Base-by-base conservation (phyloP, 352 stramenopile species). In the Globisporangium paroecandrum region DNA sequence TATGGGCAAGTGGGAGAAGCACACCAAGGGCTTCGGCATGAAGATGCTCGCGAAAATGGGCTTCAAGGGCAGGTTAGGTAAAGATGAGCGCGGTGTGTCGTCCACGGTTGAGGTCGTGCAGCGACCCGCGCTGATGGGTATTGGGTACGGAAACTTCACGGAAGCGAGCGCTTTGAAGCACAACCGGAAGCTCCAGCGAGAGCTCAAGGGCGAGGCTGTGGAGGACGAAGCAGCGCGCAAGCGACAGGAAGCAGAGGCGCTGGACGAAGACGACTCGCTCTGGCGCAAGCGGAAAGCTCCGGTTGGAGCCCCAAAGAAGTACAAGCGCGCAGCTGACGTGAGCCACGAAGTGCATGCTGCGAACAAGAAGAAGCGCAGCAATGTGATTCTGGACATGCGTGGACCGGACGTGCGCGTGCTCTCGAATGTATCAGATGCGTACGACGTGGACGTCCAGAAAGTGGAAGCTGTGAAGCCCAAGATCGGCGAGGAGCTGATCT, bases 11-110 rank as follows among this genome's bases (percentile, higher is more conserved):
- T 99, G 96, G 96, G 89, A 98, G 81, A 98, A 98, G 75, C 96
- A 99, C 78, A 98, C 95, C 18, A 98, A 97, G 68, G 96, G 95
- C 27, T 98, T 99, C 68, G 96, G 95, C 12, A 89, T 94, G 65
- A 98, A 98, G 76, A 91, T 99, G 76, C 76, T 99, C 59, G 73
- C 89, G 27, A 99, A 98, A 76, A 98, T 99, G 94, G 96, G 96
- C 51, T 99, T 98, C 70, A 91, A 80, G 20, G 95, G 95, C 15
- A 93, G 95, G 22, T 74, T 99, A 27, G 95, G 95, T 29, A 97
- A 97, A 69, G 87, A 97, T 51, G 90, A 97, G 65, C 90, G 91
- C 61, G 94, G 95, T 57, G 95, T 99, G 38, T 98, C 95, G 9
- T 75, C 86, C 29, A 95, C 93, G 1, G 81, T 99, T 38, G 90